A percentile compares a stretch with the other conserved stretches of the same genome.
Evolutionary conservation across 192 early-diverging fungal species (phyloP).

Genomic region (Coemansia sp.): DNA sequence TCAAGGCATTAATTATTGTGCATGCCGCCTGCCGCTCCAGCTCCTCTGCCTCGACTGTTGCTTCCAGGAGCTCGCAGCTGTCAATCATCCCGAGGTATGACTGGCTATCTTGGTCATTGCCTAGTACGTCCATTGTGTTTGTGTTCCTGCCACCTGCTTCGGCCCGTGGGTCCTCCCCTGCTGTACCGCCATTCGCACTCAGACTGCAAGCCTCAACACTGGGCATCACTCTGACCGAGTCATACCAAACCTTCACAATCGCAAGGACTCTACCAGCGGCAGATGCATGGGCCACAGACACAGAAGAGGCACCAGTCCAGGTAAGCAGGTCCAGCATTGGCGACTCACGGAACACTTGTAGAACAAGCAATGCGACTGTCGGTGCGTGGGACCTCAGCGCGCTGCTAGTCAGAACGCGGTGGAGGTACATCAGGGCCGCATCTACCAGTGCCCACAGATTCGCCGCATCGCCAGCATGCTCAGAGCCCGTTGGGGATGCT

Average conservation of each 20-base stretch:
- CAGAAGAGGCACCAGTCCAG: too few species aligned
- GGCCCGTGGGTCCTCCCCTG: too few species aligned
- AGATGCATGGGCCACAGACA: too few species aligned
- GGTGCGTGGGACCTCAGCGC: conserved; percentile 17
- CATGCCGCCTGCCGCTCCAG: conserved; percentile 17
- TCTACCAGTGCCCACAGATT: conserved; percentile 30
- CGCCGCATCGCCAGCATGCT: not conserved
- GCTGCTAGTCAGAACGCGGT: conserved; percentile 27
- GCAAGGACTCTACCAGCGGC: conserved; percentile 3
- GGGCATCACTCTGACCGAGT: too few species aligned
- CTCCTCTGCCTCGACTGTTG: conserved; percentile 29
- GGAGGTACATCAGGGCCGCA: conserved; percentile 28
- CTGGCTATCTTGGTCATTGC: conserved; percentile 30
- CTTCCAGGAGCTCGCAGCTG: conserved; percentile 21
- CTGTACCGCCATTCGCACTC: too few species aligned
- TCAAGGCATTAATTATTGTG: conserved; percentile 3
- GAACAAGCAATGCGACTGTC: conserved; percentile 15
- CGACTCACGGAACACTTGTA: conserved; percentile 10
- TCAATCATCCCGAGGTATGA: conserved; percentile 19
- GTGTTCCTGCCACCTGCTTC: too few species aligned
- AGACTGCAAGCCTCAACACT: too few species aligned
- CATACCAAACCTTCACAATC: conserved; percentile 17
- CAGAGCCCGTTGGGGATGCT: not conserved
- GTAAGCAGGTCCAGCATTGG: conserved; percentile 6
- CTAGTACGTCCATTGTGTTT: too few species aligned